These are phyloP conservation scores for Suillus americanus DNA, from an alignment of 768 basidiomycete genomes.

Conservation along the genomic window DNA sequence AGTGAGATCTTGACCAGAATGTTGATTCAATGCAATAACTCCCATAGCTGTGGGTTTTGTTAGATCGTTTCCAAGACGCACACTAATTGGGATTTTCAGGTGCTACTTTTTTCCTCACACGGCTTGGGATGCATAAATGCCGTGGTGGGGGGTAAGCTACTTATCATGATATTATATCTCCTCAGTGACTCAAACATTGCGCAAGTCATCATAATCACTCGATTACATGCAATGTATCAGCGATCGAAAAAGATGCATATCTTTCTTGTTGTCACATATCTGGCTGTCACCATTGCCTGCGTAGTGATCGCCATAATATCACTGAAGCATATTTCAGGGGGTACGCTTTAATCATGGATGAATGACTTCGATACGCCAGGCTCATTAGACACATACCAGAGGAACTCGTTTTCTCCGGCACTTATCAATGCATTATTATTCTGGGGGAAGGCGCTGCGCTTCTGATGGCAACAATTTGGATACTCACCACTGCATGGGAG, in stretches of 20 bases:
- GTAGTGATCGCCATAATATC: not conserved
- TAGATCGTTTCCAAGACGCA: not conserved
- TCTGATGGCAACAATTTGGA: not conserved
- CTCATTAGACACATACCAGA: not conserved
- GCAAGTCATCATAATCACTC: not conserved
- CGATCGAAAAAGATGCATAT: not conserved
- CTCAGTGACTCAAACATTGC: not conserved
- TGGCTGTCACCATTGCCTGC: not conserved
- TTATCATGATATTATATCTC: not conserved
- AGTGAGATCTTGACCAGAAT: not conserved
- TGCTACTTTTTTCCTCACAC: not conserved
- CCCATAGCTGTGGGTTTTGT: not conserved
- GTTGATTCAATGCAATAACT: not conserved
- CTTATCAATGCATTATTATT: not conserved
- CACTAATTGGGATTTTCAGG: not conserved
- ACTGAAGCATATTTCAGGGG: not conserved
- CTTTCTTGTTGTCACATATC: not conserved
- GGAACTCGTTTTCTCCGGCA: not conserved
- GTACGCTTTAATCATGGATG: not conserved
- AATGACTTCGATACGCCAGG: not conserved
- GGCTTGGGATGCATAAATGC: not conserved
- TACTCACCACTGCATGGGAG: not conserved
- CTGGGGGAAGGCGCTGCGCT: not conserved
- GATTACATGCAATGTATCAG: not conserved
- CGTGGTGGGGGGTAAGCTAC: not conserved